A percentile compares a stretch with the other conserved stretches of the same genome.
phyloP scores from a whole-genome alignment of 352 stramenopile species.

The Globisporangium barbulae region DNA sequence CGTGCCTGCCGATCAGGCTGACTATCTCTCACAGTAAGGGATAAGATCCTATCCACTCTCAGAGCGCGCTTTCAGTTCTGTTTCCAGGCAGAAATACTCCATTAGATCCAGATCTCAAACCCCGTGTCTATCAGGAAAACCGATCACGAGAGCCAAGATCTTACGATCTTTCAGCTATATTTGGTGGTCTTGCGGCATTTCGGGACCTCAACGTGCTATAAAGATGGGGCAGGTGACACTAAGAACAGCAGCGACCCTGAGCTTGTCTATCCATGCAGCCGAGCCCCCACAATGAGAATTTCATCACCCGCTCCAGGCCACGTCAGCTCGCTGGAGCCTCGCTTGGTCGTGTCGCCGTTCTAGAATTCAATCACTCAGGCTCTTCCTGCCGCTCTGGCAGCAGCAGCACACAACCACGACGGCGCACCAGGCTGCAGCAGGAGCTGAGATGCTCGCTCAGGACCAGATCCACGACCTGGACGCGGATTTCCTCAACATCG shows the following conservation, averaged over 20 bases:
- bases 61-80: not conserved
- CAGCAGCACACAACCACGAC: conserved; percentile 9
- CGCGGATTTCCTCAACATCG: conserved; percentile 32
- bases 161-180: conserved; percentile 5
- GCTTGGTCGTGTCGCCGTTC: not conserved
- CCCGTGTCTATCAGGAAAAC: not conserved
- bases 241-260: not conserved
- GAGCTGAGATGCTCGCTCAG: conserved; percentile 23
- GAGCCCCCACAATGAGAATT: conserved; percentile 12
- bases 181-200: not conserved
- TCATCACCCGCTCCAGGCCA: conserved; percentile 2
- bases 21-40: not conserved
- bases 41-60: not conserved
- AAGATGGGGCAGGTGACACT: not conserved
- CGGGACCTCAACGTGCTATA: not conserved
- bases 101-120: not conserved
- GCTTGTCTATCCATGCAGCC: not conserved
- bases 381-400: conserved; percentile 3
- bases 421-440: conserved; percentile 6
- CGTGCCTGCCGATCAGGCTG: not conserved
- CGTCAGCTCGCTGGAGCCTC: not conserved
- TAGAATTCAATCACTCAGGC: not conserved
- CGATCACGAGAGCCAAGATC: not conserved
- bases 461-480: conserved; percentile 25
- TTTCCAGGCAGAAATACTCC: not conserved